Evolutionary conservation across 805 yeast species (phyloP).

Genomic region (Debaryomyces tyrocola): DNA sequence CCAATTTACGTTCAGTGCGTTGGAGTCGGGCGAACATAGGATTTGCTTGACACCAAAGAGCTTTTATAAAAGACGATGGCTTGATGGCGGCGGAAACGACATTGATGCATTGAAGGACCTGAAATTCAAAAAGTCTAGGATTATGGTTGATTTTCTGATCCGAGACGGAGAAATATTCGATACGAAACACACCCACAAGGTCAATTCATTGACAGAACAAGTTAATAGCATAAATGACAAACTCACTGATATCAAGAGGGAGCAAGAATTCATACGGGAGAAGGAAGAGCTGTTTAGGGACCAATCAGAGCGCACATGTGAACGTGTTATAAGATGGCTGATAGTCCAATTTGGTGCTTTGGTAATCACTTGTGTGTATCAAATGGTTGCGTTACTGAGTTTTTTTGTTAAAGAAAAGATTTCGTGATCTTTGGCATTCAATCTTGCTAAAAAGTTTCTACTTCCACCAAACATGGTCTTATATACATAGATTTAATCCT

Average conservation of each 20-base stretch:
- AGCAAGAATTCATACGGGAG: slow-evolving; percentile 49
- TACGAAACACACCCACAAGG: slow-evolving; percentile 46
- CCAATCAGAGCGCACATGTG: slow-evolving; percentile 23
- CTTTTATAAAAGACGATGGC: slow-evolving; percentile 18
- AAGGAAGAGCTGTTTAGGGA: slow-evolving; percentile 26
- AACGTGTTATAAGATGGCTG: slow-evolving; percentile 21
- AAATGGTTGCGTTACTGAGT: slow-evolving; percentile 16
- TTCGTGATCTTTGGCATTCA: background rate
- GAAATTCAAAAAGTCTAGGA: slow-evolving; percentile 19
- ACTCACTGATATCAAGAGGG: slow-evolving; percentile 58
- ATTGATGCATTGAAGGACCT: slow-evolving; percentile 15
- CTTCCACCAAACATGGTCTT: too few relatives aligned
- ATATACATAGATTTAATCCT: too few relatives aligned
- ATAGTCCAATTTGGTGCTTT: slow-evolving; percentile 17
- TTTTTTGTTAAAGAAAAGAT: slow-evolving; percentile 15
- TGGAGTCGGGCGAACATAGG: slow-evolving; percentile 25
- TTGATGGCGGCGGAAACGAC: slow-evolving; percentile 12
- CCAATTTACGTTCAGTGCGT: slow-evolving; percentile 25
- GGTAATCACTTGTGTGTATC: slow-evolving; percentile 18
- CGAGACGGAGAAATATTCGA: slow-evolving; percentile 20
- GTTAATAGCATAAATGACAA: slow-evolving; percentile 58
- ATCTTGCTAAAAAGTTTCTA: too few relatives aligned
- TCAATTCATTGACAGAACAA: slow-evolving; percentile 52
- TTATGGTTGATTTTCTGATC: slow-evolving; percentile 20
- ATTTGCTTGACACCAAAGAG: slow-evolving; percentile 26